Evolutionary conservation across 1,139 yeast genomes (phyloP).

Genomic region (Yamadazyma dushanensis): DNA sequence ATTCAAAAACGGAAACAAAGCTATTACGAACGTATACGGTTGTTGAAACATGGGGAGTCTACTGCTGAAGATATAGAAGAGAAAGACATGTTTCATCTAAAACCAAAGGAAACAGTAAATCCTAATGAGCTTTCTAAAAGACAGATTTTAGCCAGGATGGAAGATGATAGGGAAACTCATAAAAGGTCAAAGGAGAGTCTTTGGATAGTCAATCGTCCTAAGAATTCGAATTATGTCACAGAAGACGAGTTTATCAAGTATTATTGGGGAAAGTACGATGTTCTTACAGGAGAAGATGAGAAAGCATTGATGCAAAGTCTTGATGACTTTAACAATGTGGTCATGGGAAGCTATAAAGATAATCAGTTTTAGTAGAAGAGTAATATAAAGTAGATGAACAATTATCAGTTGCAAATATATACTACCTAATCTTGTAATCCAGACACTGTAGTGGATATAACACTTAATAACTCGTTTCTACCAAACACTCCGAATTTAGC

Average conservation of each 20-base stretch:
- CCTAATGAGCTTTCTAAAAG: slow-evolving; percentile 40
- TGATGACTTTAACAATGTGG: slow-evolving; percentile 54
- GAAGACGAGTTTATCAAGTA: slow-evolving; percentile 59
- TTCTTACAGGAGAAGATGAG: slow-evolving; percentile 48
- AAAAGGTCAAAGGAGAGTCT: slow-evolving; percentile 73
- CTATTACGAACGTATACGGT: slow-evolving; percentile 46
- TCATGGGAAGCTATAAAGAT: slow-evolving; percentile 46
- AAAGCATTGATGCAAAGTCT: slow-evolving; percentile 43
- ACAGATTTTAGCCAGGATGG: slow-evolving; percentile 74
- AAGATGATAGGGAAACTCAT: slow-evolving; percentile 83
- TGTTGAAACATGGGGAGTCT: slow-evolving; percentile 29
- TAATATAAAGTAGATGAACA: too few relatives aligned
- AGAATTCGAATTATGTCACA: slow-evolving; percentile 34
- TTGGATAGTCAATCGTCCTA: slow-evolving; percentile 65
- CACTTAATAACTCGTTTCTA: slow-evolving; percentile 67
- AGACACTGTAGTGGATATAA: slow-evolving; percentile 30
- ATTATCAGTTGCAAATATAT: not conserved
- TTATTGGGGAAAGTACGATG: slow-evolving; percentile 54
- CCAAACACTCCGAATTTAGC: slow-evolving; percentile 77
- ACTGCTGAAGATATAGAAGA: slow-evolving; percentile 26
- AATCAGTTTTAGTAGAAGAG: slow-evolving; percentile 12
- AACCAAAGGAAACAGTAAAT: slow-evolving; percentile 24
- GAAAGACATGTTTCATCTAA: slow-evolving; percentile 31
- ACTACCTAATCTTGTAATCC: not conserved
- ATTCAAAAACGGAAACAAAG: slow-evolving; percentile 50